Conservation (phyloP, 108 stramenopile species). For the Conticribra guillardii region DNA sequence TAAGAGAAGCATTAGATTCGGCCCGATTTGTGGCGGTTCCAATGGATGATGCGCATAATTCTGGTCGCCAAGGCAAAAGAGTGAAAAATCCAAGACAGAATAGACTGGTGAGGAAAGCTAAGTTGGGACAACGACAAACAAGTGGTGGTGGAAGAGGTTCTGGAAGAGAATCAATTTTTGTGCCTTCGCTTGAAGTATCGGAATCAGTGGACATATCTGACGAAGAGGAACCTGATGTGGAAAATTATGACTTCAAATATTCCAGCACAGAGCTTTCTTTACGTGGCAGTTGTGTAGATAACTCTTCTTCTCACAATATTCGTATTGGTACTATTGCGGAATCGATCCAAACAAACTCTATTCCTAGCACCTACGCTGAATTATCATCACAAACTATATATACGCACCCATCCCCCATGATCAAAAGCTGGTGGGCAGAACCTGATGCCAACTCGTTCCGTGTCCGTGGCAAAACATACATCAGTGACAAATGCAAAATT, state of each 20-base stretch:
- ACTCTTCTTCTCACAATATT: not conserved
- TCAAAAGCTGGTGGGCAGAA: conserved; percentile 79
- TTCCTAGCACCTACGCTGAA: not conserved
- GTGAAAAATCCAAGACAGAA: conserved; percentile 1
- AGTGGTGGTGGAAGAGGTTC: not conserved
- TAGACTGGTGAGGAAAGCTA: not conserved
- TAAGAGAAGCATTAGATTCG: conserved; percentile 77
- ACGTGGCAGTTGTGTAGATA: not conserved
- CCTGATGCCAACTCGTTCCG: conserved; percentile 87
- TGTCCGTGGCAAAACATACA: conserved; percentile 88
- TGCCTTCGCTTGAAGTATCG: conserved; percentile 20
- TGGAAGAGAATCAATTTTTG: not conserved
- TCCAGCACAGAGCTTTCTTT: conserved; percentile 19
- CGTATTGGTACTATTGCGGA: conserved; percentile 23
- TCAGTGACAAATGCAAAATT: conserved; percentile 70
- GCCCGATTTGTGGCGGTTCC: conserved; percentile 72
- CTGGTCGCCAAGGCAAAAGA: not conserved
- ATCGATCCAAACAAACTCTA: not conserved
- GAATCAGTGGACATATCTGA: conserved; percentile 21
- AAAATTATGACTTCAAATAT: conserved; percentile 30
- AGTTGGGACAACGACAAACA: not conserved
- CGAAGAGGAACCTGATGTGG: conserved; percentile 32
- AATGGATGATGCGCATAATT: conserved; percentile 25
- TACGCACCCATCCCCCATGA: conserved; percentile 31
- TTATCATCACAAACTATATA: conserved; percentile 16